Evolutionary conservation across 2,329 filamentous ascomycete species (phyloP).

Genomic region (Fusarium pseudograminearum): DNA sequence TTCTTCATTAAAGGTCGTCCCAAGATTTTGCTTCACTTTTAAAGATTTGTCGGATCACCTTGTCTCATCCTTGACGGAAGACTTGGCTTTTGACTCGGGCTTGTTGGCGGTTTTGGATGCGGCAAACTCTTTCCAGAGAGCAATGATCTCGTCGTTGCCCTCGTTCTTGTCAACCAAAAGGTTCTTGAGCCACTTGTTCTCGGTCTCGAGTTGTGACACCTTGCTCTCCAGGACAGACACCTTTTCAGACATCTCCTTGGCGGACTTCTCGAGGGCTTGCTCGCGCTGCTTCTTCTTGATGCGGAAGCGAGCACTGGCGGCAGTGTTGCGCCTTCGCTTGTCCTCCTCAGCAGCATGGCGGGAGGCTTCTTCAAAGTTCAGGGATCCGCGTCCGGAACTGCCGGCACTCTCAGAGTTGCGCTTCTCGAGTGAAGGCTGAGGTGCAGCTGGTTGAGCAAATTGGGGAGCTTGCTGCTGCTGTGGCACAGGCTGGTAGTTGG

Average conservation of each 20-base stretch:
- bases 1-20: conserved; percentile 31
- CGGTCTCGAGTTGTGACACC: conserved; percentile 82
- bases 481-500: conserved; percentile 57
- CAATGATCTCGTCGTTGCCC: conserved; percentile 64
- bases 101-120: conserved; percentile 51
- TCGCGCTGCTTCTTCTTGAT: conserved; percentile 97
- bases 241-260: conserved; percentile 87
- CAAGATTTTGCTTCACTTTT: conserved; percentile 28
- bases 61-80: conserved; percentile 46
- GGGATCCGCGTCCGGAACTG: conserved; percentile 55
- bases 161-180: conserved; percentile 86
- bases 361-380: conserved; percentile 76
- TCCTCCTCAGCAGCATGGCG: conserved; percentile 86
- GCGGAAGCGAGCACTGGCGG: conserved; percentile 87
- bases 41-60: conserved; percentile 28
- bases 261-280: conserved; percentile 82
- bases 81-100: conserved; percentile 45
- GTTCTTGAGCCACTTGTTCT: conserved; percentile 86
- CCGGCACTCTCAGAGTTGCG: conserved; percentile 59
- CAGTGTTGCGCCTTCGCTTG: conserved; percentile 89
- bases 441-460: conserved; percentile 48
- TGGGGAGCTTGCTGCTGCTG: conserved; percentile 51
- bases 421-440: conserved; percentile 56
- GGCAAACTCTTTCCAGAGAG: conserved; percentile 64
- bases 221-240: conserved; percentile 78